Conservation (phyloP, 106 monocot species). For the Platanthera guangdongensis region DNA sequence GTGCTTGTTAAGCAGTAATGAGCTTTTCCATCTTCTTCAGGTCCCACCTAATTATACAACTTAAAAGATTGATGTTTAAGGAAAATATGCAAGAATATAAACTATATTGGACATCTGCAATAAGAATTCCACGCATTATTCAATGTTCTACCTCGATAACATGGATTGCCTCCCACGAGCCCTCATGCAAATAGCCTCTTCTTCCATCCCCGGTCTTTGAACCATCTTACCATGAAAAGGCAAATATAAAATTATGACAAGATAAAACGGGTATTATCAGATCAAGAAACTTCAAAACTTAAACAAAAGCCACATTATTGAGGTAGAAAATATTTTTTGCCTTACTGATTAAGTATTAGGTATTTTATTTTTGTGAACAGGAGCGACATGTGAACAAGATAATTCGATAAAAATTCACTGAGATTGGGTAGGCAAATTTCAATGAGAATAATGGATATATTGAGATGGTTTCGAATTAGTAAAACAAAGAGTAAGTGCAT, state of each 20-base stretch:
- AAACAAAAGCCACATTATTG: background rate
- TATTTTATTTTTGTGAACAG: too few species aligned
- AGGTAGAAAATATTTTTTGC: too few species aligned
- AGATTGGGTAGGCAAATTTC: too few species aligned
- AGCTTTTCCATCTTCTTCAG: conserved; percentile 64
- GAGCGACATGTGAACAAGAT: too few species aligned
- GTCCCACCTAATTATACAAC: conserved; percentile 45
- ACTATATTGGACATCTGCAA: too few species aligned
- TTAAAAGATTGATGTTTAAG: background rate
- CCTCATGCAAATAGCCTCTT: conserved; percentile 79
- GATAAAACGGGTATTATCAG: background rate
- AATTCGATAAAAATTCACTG: too few species aligned
- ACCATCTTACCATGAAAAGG: conserved; percentile 50
- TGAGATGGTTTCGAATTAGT: too few species aligned
- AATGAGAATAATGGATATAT: too few species aligned
- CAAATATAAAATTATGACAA: background rate
- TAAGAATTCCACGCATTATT: too few species aligned
- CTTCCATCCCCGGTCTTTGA: conserved; percentile 69
- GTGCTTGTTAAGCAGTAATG: conserved; percentile 94
- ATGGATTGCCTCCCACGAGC: conserved; percentile 97
- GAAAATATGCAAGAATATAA: background rate
- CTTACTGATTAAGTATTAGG: too few species aligned
- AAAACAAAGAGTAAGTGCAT: too few species aligned
- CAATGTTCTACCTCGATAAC: conserved; percentile 64
- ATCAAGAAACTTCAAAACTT: background rate